Conservation (phyloP, 2,329 filamentous ascomycete genomes). For the Aspergillus fischeri region DNA sequence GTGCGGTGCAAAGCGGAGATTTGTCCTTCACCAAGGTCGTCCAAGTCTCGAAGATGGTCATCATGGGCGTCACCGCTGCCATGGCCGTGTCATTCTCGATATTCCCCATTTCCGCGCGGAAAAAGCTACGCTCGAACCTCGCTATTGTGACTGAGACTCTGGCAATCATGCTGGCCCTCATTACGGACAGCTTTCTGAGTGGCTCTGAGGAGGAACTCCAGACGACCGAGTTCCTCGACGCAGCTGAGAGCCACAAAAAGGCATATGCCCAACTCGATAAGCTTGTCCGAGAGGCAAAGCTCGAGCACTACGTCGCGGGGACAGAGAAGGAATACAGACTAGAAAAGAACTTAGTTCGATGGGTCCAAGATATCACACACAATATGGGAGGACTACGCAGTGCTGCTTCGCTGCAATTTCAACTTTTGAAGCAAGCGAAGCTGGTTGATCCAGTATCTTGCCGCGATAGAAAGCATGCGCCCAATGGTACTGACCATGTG, state of each 20-base stretch:
- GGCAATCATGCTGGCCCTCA: slow-evolving; percentile 74
- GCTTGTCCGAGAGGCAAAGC: slow-evolving; percentile 78
- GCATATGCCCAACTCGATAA: slow-evolving; percentile 69
- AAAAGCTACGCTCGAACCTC: slow-evolving; percentile 68
- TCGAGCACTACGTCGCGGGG: slow-evolving; percentile 80
- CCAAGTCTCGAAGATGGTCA: slow-evolving; percentile 77
- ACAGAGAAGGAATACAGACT: slow-evolving; percentile 73
- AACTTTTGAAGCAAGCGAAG: slow-evolving; percentile 65
- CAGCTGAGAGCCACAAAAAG: slow-evolving; percentile 60
- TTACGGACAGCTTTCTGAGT: slow-evolving; percentile 77
- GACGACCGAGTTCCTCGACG: slow-evolving; percentile 60
- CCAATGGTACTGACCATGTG: slow-evolving; percentile 12
- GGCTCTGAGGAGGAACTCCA: slow-evolving; percentile 75
- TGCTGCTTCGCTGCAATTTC: slow-evolving; percentile 84
- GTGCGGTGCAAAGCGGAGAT: slow-evolving; percentile 74
- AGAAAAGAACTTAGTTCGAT: slow-evolving; percentile 75
- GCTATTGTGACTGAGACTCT: slow-evolving; percentile 69
- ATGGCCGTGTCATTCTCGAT: slow-evolving; percentile 72
- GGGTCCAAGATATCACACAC: slow-evolving; percentile 79
- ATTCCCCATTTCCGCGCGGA: slow-evolving; percentile 73
- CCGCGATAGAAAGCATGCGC: slow-evolving; percentile 14
- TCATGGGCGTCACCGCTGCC: slow-evolving; percentile 70
- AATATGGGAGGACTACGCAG: slow-evolving; percentile 86
- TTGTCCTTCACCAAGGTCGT: slow-evolving; percentile 78
- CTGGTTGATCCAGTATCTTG: slow-evolving; percentile 14